These are phyloP conservation scores for Suillus hirtellus DNA, from an alignment of 768 basidiomycete genomes.

Conservation along the genomic window DNA sequence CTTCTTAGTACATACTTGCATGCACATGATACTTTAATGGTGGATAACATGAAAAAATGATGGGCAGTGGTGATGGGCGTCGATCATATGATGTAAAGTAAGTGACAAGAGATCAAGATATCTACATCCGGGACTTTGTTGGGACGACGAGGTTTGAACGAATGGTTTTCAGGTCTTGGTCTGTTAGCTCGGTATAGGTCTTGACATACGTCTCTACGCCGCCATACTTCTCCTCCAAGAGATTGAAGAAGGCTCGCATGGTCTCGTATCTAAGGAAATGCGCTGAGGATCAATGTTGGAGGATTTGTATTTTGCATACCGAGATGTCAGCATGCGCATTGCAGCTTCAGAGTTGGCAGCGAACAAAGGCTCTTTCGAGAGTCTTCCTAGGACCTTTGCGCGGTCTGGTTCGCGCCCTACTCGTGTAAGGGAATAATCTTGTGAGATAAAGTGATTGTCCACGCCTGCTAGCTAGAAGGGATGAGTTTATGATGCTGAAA, in stretches of 20 bases:
- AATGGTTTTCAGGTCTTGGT: constrained; percentile 63
- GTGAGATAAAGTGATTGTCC: constrained; percentile 59
- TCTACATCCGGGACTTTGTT: constrained; percentile 33
- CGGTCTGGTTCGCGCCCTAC: constrained; percentile 80
- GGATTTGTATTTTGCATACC: constrained; percentile 42
- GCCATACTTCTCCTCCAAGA: constrained; percentile 64
- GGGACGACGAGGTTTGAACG: constrained; percentile 54
- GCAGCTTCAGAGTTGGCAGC: constrained; percentile 73
- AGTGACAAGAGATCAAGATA: not conserved
- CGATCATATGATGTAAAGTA: not conserved
- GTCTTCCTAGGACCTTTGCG: constrained; percentile 64
- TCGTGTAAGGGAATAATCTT: constrained; percentile 76
- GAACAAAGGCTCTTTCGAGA: constrained; percentile 71
- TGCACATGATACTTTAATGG: constrained; percentile 6
- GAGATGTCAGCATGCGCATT: constrained; percentile 80
- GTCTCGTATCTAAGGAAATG: constrained; percentile 58
- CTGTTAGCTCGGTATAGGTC: constrained; percentile 54
- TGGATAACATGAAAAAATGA: not conserved
- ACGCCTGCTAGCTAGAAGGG: constrained; percentile 67
- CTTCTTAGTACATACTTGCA: constrained; percentile 1
- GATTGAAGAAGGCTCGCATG: constrained; percentile 68
- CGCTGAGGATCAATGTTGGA: not conserved
- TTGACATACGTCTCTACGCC: constrained; percentile 67
- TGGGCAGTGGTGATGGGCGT: not conserved
- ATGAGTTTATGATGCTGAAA: not conserved